Conservation (phyloP, 352 stramenopile genomes). For the Globisporangium uncinulatum region DNA sequence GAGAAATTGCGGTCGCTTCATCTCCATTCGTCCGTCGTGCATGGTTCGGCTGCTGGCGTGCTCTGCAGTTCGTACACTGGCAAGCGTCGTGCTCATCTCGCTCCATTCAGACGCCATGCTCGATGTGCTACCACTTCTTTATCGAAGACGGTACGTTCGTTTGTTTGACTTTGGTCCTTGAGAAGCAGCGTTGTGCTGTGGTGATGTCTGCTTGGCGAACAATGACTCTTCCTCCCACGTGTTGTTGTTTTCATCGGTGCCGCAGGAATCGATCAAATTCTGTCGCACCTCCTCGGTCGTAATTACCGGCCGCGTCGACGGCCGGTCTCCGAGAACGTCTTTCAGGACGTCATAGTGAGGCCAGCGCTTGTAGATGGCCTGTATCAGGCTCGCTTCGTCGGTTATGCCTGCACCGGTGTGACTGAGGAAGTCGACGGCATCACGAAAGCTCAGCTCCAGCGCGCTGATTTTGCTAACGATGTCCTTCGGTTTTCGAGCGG, state of each 20-base stretch:
- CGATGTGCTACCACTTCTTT: background rate
- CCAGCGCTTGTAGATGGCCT: constrained; percentile 10
- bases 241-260: background rate
- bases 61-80: constrained; percentile 1
- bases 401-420: constrained; percentile 13
- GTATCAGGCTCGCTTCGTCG: constrained; percentile 3
- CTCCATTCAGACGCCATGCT: constrained; percentile 9
- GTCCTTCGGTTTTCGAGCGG: constrained; percentile 9
- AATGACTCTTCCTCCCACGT: background rate
- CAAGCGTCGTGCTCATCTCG: constrained; percentile 7
- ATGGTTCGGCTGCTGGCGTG: constrained; percentile 1
- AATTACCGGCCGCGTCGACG: constrained; percentile 4
- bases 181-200: too few species aligned
- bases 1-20: constrained; percentile 4
- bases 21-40: constrained; percentile 7
- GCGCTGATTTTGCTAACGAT: constrained; percentile 14
- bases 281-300: constrained; percentile 5
- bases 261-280: background rate
- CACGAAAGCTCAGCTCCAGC: constrained; percentile 14
- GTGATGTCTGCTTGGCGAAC: too few species aligned
- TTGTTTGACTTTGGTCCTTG: too few species aligned
- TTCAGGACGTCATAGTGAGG: constrained; percentile 15
- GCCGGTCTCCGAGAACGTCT: constrained; percentile 10
- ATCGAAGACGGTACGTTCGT: too few species aligned
- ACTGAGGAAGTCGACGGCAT: constrained; percentile 10